Conservation (phyloP, 768 basidiomycete species). For the Paxillus rubicundulus region DNA sequence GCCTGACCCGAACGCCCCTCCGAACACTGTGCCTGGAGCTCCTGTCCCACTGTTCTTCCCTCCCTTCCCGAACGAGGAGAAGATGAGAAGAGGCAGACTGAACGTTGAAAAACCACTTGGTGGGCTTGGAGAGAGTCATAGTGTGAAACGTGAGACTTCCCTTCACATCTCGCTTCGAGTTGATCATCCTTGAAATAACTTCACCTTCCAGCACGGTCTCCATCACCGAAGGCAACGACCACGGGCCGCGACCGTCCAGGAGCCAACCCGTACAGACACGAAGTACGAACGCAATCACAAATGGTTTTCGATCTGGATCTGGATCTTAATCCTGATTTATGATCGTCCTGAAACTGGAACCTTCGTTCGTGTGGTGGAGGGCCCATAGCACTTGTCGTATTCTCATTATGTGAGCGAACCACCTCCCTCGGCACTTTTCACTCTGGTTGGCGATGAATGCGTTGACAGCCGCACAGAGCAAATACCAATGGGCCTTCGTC, state of each 20-base stretch:
- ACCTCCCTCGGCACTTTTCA: too few relatives aligned
- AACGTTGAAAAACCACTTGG: slow-evolving; percentile 81
- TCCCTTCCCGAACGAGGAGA: slow-evolving; percentile 89
- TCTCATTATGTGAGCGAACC: too few relatives aligned
- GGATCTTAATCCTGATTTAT: slow-evolving; percentile 82
- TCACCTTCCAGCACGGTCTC: slow-evolving; percentile 50
- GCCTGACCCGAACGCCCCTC: slow-evolving; percentile 64
- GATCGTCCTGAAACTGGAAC: slow-evolving; percentile 7
- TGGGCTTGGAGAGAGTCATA: slow-evolving; percentile 75
- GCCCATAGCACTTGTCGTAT: too few relatives aligned
- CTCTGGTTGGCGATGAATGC: too few relatives aligned
- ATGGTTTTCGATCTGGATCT: slow-evolving; percentile 77
- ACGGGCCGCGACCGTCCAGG: slow-evolving; percentile 48
- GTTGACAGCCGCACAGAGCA: too few relatives aligned
- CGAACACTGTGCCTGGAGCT: slow-evolving; percentile 48
- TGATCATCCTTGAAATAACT: slow-evolving; percentile 6
- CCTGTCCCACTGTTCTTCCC: slow-evolving; percentile 83
- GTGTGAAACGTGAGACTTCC: slow-evolving; percentile 62
- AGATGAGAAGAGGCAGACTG: slow-evolving; percentile 80
- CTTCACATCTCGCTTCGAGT: background rate
- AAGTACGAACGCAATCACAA: slow-evolving; percentile 57
- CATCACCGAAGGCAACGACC: slow-evolving; percentile 53
- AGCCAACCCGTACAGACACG: slow-evolving; percentile 69
- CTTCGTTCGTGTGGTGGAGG: too few relatives aligned
- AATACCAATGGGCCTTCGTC: too few relatives aligned